Percentiles rank a stretch among this genome's conserved stretches.
Evolutionary conservation across 1,139 yeast genomes (phyloP).

Genomic region (Ogataea hybrid): DNA sequence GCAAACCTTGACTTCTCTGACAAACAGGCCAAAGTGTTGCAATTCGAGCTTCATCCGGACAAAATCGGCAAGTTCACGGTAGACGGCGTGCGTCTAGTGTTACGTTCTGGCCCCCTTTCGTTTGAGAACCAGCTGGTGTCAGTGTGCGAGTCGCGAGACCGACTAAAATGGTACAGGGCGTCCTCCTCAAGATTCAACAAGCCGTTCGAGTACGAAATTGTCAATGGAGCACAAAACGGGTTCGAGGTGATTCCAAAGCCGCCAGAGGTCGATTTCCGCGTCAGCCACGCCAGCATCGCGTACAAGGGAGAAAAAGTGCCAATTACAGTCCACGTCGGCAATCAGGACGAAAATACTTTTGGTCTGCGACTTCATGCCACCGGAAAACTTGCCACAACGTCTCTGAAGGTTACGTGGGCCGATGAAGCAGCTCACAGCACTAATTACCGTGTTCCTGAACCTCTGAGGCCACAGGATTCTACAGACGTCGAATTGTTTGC

Average conservation of each 20-base stretch:
- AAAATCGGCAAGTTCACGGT: constrained; percentile 23
- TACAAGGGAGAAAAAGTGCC: constrained; percentile 31
- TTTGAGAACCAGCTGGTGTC: constrained; percentile 18
- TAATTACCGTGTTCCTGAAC: constrained; percentile 10
- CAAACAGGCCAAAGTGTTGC: constrained; percentile 22
- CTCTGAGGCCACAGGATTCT: constrained; percentile 20
- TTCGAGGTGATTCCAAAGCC: constrained; percentile 35
- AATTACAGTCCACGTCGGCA: constrained; percentile 25
- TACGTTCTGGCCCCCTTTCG: constrained; percentile 6
- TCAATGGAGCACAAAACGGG: constrained; percentile 17
- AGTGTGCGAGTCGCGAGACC: constrained; percentile 1
- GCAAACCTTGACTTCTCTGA: constrained; percentile 27
- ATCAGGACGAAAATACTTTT: constrained; percentile 30
- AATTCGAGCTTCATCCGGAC: constrained; percentile 23
- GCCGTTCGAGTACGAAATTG: constrained; percentile 19
- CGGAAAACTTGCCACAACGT: constrained; percentile 10
- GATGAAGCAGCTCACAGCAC: constrained; percentile 9
- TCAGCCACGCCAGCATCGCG: constrained; percentile 21
- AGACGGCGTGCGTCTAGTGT: constrained; percentile 13
- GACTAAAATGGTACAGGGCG: constrained; percentile 18
- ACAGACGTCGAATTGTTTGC: constrained; percentile 28
- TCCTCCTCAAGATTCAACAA: constrained; percentile 8
- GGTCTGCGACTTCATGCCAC: constrained; percentile 23
- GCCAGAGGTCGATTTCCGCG: constrained; percentile 29
- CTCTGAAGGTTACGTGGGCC: constrained; percentile 18